Conservation (phyloP, 78 protist species). For the Emiliania huxleyi region DNA sequence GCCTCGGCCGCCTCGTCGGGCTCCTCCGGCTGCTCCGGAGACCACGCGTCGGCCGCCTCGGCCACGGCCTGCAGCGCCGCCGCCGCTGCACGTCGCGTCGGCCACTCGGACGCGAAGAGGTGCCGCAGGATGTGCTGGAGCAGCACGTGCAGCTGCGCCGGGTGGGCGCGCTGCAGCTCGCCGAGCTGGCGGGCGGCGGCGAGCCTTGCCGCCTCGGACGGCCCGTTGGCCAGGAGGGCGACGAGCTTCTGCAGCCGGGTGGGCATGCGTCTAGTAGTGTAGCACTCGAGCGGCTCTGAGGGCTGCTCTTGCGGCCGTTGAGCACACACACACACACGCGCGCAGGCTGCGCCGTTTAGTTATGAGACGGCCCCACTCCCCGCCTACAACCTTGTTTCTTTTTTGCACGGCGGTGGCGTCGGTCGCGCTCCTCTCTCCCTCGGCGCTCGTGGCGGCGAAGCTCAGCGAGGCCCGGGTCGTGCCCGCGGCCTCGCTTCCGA, state of each 20-base stretch:
- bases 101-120: neutral
- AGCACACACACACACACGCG: no score
- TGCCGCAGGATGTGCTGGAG: neutral
- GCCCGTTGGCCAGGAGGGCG: neutral
- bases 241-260: neutral
- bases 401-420: no score
- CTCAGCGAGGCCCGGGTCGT: no score
- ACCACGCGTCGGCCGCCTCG: neutral
- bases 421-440: no score
- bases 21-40: neutral
- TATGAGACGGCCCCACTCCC: no score
- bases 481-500: no score
- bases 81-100: neutral
- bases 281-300: no score
- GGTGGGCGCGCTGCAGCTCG: neutral
- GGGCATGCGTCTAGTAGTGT: no score
- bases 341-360: no score
- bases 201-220: neutral
- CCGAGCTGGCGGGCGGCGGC: constrained; percentile 6
- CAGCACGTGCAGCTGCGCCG: neutral
- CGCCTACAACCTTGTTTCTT: no score
- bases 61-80: neutral
- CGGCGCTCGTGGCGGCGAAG: no score
- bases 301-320: no score
- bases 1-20: neutral